Percentiles rank a stretch among this genome's conserved stretches.
Conservation (phyloP, 169 alveolate species). For the Ophryocystis elektroscirrha region DNA sequence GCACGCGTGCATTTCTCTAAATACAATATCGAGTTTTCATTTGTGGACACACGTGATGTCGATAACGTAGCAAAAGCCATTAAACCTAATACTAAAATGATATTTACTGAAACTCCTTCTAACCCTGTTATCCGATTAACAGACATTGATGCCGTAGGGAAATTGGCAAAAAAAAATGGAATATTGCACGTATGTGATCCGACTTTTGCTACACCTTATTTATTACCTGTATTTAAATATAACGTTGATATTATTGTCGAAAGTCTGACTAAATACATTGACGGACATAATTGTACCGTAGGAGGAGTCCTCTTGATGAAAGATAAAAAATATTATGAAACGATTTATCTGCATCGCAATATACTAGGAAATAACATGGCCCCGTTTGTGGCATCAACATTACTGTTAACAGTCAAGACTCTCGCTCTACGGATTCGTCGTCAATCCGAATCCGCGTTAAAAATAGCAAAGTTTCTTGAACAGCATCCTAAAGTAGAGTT, state of each 20-base stretch:
- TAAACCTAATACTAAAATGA: slow-evolving; percentile 23
- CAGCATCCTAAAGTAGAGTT: slow-evolving; percentile 15
- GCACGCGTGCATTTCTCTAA: slow-evolving; percentile 10
- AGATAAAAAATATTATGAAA: slow-evolving; percentile 7
- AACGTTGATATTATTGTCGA: slow-evolving; percentile 26
- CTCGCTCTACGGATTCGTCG: slow-evolving; percentile 19
- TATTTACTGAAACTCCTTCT: slow-evolving; percentile 35
- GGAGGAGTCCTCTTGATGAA: slow-evolving; percentile 32
- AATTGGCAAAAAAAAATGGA: not conserved
- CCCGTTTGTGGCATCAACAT: slow-evolving; percentile 27
- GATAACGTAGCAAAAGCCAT: slow-evolving; percentile 22
- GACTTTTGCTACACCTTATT: slow-evolving; percentile 38
- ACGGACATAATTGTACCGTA: slow-evolving; percentile 33
- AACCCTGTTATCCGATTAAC: slow-evolving; percentile 30
- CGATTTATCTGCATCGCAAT: slow-evolving; percentile 22
- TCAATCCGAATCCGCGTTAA: slow-evolving; percentile 31
- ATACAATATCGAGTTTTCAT: slow-evolving; percentile 19
- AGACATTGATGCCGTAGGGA: slow-evolving; percentile 2
- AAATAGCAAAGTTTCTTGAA: slow-evolving; percentile 22
- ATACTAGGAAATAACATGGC: slow-evolving; percentile 36
- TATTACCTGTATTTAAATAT: slow-evolving; percentile 24
- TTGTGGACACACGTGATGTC: slow-evolving; percentile 31
- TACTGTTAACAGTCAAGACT: slow-evolving; percentile 22
- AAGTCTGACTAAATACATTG: slow-evolving; percentile 35
- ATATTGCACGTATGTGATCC: slow-evolving; percentile 26